Evolutionary conservation across 164 flowering plant species (phyloP), one percentile per base, ranked within the genome.

Genomic region (Taxillus chinensis): DNA sequence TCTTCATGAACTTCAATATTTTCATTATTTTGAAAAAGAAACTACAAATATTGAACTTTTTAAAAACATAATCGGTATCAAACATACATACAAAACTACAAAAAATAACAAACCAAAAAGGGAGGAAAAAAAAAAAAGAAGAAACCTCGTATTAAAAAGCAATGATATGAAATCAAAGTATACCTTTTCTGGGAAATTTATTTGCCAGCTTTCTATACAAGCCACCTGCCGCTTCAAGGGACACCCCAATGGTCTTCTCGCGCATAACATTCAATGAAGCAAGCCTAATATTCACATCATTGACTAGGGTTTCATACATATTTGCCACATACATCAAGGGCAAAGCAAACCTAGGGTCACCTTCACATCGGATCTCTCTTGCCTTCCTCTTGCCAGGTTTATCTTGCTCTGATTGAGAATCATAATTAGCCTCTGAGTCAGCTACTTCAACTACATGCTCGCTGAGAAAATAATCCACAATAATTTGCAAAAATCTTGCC

Each of bases 191-290:
- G 6, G 99, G 99, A 72, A 86, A 95, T 64, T 84, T 91, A 70
- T 86, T 86, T 6, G 96, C 84, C 45, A 91, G 86, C 74, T 73
- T 84, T 80, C 97, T 81, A 55, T 95, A 91, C 80, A 91, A 76
- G 53, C 99, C 99, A 70, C 99, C 99, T 73, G 99, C 90, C 48
- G 96, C 97, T 77, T 95, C 99, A 73, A 95, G 97, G 45, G 99
- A 96, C 41, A 95, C 92, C 14, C 97, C 96, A 64, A 95, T 86
- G 54, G 87, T 86, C 83, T 95, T 95, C 58, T 89, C 99, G 65
- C 95, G 93, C 68, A 80, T 68, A 57, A 93, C 91, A 75, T 71
- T 79, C 70, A 95, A 68, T 27, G 96, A 79, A 57, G 79, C 79
- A 68, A 95, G 83, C 75, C 95, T 85, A 57, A 77, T 64, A 65